Percentiles rank a stretch among this genome's conserved stretches.
These are phyloP conservation scores for Tetradesmus obliquus DNA, from an alignment of 139 green algal species.

Conservation along the genomic window DNA sequence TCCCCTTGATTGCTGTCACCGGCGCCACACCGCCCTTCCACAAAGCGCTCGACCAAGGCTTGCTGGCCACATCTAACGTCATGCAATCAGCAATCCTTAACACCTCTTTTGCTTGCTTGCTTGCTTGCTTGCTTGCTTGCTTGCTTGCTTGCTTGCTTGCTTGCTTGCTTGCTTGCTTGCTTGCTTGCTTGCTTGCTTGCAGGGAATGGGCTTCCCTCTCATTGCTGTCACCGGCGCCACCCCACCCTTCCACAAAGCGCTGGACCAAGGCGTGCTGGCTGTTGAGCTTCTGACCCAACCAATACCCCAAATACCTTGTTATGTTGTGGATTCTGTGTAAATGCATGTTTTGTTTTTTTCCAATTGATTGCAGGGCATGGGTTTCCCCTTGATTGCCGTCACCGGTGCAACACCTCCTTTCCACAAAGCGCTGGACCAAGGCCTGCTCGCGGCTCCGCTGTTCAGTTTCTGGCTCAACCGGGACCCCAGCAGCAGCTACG, in stretches of 20 bases:
- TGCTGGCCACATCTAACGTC: background rate
- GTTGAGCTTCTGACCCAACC: conserved; percentile 97
- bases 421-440: conserved; percentile 81
- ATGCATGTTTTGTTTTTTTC: too few species aligned
- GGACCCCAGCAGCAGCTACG: conserved; percentile 70
- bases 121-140: too few species aligned
- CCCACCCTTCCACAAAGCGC: conserved; percentile 92
- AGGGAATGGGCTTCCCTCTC: conserved; percentile 86
- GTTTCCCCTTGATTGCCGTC: conserved; percentile 94
- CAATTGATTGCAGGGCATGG: conserved; percentile 60
- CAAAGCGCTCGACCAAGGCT: conserved; percentile 83
- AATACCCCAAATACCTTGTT: conserved; percentile 54
- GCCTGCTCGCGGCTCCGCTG: conserved; percentile 79
- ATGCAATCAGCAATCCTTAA: too few species aligned
- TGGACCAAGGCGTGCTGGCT: conserved; percentile 77
- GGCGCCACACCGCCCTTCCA: conserved; percentile 88
- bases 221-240: conserved; percentile 87
- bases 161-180: too few species aligned
- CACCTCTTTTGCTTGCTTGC: too few species aligned
- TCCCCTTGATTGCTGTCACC: conserved; percentile 91
- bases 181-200: too few species aligned
- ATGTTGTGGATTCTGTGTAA: too few species aligned
- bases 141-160: too few species aligned
- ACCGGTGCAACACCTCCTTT: conserved; percentile 85
- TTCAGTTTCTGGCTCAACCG: conserved; percentile 98